phyloP scores from a whole-genome alignment of 2,329 filamentous ascomycete species.

The Exophiala aquamarina region DNA sequence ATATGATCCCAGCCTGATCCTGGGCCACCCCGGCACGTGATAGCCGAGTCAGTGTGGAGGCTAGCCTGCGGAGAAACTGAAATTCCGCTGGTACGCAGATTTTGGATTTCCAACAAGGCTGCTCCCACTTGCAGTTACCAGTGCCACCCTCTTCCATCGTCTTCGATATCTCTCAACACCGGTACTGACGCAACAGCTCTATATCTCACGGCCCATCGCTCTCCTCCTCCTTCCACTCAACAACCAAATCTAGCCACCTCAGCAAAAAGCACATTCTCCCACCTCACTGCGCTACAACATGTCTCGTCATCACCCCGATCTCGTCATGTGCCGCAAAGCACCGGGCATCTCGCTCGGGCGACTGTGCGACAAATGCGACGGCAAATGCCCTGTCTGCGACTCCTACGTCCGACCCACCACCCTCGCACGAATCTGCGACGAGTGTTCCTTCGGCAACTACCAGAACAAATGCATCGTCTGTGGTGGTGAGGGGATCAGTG shows the following conservation, averaged over 20 bases:
- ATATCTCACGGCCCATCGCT: too few species aligned
- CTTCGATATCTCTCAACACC: background rate
- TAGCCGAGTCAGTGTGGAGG: too few species aligned
- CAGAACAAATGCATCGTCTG: slow-evolving; percentile 99
- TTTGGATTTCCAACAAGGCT: background rate
- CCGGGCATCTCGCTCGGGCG: slow-evolving; percentile 96
- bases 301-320: slow-evolving; percentile 95
- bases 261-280: background rate
- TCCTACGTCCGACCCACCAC: slow-evolving; percentile 98
- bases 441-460: slow-evolving; percentile 99
- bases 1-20: too few species aligned
- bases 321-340: slow-evolving; percentile 99
- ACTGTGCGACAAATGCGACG: slow-evolving; percentile 99
- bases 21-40: too few species aligned
- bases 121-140: background rate
- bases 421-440: slow-evolving; percentile 96
- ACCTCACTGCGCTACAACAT: slow-evolving; percentile 48
- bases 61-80: too few species aligned
- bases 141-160: background rate
- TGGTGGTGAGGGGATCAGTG: slow-evolving; percentile 94
- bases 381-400: slow-evolving; percentile 98
- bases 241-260: background rate
- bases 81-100: too few species aligned
- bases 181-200: too few species aligned
- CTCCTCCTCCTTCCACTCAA: background rate